A percentile compares a stretch with the other conserved stretches of the same genome.
Evolutionary conservation across 352 stramenopile species (phyloP).

Genomic region (Phytophthora fragariae): DNA sequence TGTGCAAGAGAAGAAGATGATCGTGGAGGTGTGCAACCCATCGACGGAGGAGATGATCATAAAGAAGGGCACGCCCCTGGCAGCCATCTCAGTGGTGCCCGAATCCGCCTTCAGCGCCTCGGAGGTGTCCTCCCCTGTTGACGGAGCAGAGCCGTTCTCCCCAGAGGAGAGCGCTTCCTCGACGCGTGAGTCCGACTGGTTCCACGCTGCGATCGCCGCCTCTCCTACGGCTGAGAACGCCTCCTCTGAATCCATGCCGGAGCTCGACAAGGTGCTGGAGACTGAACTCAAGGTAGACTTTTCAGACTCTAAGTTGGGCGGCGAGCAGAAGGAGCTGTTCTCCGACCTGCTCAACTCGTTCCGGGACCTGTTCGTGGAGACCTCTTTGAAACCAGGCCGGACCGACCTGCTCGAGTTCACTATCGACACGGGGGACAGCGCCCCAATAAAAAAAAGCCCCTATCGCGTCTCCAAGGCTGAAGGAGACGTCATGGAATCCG

Average conservation of each 20-base stretch:
- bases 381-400: neutral
- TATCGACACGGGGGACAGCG: slow-evolving; percentile 12
- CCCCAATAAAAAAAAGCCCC: slow-evolving; percentile 9
- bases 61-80: neutral
- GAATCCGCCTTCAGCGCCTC: slow-evolving; percentile 1
- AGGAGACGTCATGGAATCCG: neutral
- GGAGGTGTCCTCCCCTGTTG: too few species aligned
- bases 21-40: neutral
- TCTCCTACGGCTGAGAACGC: too few species aligned
- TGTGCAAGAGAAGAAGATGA: neutral
- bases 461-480: slow-evolving; percentile 13
- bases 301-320: too few species aligned
- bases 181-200: too few species aligned
- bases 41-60: slow-evolving; percentile 2
- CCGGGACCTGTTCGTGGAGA: neutral
- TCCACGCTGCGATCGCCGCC: too few species aligned
- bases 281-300: too few species aligned
- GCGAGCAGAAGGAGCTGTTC: too few species aligned
- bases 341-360: neutral
- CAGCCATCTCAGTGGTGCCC: neutral
- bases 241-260: too few species aligned
- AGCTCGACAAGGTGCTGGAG: too few species aligned
- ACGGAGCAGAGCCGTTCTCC: too few species aligned
- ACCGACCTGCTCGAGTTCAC: slow-evolving; percentile 14
- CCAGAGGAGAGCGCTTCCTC: too few species aligned